A percentile compares a stretch with the other conserved stretches of the same genome.
Conservation (phyloP, 345 rosid species). For the Gossypium australe region DNA sequence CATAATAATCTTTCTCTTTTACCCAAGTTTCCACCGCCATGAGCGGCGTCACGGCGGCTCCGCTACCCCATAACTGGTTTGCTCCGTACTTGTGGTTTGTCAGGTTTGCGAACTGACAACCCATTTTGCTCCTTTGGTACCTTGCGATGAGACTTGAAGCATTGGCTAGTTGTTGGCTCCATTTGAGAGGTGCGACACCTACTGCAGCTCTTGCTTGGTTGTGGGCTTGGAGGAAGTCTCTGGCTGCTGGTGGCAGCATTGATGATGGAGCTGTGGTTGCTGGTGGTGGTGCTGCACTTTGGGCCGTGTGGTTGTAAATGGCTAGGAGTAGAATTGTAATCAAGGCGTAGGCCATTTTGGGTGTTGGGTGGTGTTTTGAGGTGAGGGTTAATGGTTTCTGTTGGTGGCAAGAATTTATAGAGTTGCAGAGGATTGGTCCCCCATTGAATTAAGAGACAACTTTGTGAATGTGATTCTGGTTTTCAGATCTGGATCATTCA, state of each 20-base stretch:
- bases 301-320: constrained; percentile 20
- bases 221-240: constrained; percentile 60
- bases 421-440: not conserved
- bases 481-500: too few species aligned
- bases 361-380: constrained; percentile 4
- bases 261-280: not conserved
- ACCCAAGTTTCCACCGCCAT: constrained; percentile 72
- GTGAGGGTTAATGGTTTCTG: not conserved
- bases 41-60: constrained; percentile 45
- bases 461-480: not conserved
- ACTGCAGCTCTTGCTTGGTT: constrained; percentile 71
- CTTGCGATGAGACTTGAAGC: constrained; percentile 46
- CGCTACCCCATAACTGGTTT: constrained; percentile 63
- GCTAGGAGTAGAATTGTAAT: constrained; percentile 30
- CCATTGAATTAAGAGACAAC: not conserved
- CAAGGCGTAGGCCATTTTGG: constrained; percentile 28
- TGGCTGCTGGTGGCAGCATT: constrained; percentile 28
- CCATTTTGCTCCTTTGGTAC: constrained; percentile 59
- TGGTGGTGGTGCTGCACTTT: constrained; percentile 10
- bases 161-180: constrained; percentile 57
- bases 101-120: constrained; percentile 66
- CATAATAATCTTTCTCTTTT: constrained; percentile 55
- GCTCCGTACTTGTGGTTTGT: constrained; percentile 53
- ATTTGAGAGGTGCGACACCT: constrained; percentile 53
- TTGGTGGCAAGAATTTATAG: constrained; percentile 5